Base-by-base conservation (phyloP, 352 stramenopile species). In the Globisporangium sylvaticum region DNA sequence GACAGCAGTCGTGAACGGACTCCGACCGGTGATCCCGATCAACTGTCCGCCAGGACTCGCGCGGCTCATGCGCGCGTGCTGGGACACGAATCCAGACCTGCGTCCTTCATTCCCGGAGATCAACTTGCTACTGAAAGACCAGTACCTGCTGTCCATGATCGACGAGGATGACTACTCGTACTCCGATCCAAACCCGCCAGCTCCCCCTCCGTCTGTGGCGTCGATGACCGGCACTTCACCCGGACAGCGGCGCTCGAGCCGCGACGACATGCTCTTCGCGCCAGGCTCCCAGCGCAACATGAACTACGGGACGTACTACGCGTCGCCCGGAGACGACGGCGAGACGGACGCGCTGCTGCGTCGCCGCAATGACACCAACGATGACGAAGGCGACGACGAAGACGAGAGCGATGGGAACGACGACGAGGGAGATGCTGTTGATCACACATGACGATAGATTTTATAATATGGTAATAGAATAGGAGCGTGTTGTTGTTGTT, bases 1-100 rank as follows among this genome's bases (percentile, higher is more conserved):
- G 87, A 94, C 87, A 20, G 87, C 87, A 10, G 87, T 95, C 0
- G 87, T 95, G 64, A 95, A 92, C 69, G 87, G 87, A 24, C 75
- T 95, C 57, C 82, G 87, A 18, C 87, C 87, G 0, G 87, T 95
- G 31, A 95, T 95, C 64, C 83, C 87, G 3, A 89, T 95, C 56
- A 88, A 80, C 61, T 95, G 85, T 66, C 87, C 87, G 7, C 85
- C 87, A 1, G 79, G 81, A 10, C 73, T 95, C 22, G 85, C 86
- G 22, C 79, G 83, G 2, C 69, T 95, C n/a, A 95, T 95, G 87
- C 77, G 84, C 14, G 81, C 82, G 27, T 95, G 87, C 66, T 95
- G 87, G 87, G 84, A 95, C 57, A 78, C 87, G 56, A 90, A 83
- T 58, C 76, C 87, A 32, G 78, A 89, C 48, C 62, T 84, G 25